These are phyloP conservation scores for Carallia pectinifolia DNA, from an alignment of 345 rosid species.

Conservation along the genomic window DNA sequence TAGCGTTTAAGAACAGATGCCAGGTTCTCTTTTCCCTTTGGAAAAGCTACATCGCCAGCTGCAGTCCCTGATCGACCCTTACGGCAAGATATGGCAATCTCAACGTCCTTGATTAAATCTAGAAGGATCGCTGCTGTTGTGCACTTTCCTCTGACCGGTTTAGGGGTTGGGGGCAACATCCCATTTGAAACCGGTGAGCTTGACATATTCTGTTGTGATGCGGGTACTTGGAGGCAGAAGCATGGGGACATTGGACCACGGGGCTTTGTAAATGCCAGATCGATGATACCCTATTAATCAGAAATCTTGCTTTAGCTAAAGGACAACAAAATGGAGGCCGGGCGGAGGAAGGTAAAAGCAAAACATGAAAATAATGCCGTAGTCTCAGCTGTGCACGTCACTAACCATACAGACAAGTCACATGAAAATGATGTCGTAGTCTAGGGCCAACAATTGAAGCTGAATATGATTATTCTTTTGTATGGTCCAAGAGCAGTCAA, in stretches of 20 bases:
- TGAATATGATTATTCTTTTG: neutral
- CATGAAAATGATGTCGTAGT: too few species aligned
- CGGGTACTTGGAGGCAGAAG: constrained; percentile 76
- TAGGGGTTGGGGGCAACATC: constrained; percentile 66
- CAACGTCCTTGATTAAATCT: constrained; percentile 86
- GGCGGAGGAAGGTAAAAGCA: neutral
- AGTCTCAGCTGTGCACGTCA: too few species aligned
- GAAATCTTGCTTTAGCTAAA: constrained; percentile 5
- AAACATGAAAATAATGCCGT: neutral
- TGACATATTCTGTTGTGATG: constrained; percentile 46
- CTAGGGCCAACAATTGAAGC: neutral
- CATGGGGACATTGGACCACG: constrained; percentile 72
- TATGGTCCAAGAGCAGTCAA: neutral
- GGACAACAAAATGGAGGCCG: neutral
- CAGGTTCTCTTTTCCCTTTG: constrained; percentile 88
- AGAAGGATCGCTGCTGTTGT: constrained; percentile 64
- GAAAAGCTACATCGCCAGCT: constrained; percentile 97
- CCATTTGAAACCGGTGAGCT: constrained; percentile 60
- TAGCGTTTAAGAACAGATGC: constrained; percentile 97
- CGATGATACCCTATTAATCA: constrained; percentile 69
- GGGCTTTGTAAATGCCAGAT: constrained; percentile 75
- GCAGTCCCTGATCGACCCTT: constrained; percentile 91
- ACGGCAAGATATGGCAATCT: constrained; percentile 81
- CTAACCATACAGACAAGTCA: neutral
- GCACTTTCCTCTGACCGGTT: constrained; percentile 75